Percentiles rank a stretch among this genome's conserved stretches.
These are phyloP conservation scores for Amaranthus hypochondriacus DNA, from an alignment of 148 eudicot genomes.

Conservation along the genomic window DNA sequence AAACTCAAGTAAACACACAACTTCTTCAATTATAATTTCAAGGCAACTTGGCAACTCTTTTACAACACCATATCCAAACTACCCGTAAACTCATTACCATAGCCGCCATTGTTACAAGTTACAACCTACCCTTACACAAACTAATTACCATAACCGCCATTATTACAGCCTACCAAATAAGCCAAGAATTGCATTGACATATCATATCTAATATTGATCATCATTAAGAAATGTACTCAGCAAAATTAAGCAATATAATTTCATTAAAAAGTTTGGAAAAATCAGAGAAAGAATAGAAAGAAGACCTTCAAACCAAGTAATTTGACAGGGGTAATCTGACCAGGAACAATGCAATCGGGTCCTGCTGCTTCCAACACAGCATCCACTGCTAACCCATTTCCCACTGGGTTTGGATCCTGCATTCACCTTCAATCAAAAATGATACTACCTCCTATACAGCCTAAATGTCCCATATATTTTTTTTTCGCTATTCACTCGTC, in stretches of 20 bases:
- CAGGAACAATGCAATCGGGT: conserved; percentile 96
- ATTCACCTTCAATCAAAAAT: conserved; percentile 10
- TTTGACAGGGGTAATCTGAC: conserved; percentile 70
- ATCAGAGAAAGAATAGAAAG: neutral
- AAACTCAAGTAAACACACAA: no score
- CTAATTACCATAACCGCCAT: no score
- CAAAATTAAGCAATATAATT: neutral
- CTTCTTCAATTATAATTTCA: no score
- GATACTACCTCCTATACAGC: no score
- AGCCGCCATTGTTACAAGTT: no score
- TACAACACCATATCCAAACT: no score
- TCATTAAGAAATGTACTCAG: neutral
- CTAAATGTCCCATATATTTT: no score
- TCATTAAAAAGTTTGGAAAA: neutral
- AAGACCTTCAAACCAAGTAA: conserved; percentile 87
- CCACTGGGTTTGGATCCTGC: conserved; percentile 82
- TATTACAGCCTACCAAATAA: neutral
- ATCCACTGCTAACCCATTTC: conserved; percentile 67
- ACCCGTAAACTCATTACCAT: no score
- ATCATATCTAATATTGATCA: neutral
- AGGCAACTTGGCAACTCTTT: no score
- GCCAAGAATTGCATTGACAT: neutral
- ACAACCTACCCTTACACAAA: neutral
- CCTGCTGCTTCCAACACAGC: conserved; percentile 93
- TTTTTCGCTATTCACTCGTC: no score